Evolutionary conservation across 2,329 filamentous ascomycete genomes (phyloP), one percentile per base, ranked within the genome.

Genomic region (Purpureocillium lavendulum): DNA sequence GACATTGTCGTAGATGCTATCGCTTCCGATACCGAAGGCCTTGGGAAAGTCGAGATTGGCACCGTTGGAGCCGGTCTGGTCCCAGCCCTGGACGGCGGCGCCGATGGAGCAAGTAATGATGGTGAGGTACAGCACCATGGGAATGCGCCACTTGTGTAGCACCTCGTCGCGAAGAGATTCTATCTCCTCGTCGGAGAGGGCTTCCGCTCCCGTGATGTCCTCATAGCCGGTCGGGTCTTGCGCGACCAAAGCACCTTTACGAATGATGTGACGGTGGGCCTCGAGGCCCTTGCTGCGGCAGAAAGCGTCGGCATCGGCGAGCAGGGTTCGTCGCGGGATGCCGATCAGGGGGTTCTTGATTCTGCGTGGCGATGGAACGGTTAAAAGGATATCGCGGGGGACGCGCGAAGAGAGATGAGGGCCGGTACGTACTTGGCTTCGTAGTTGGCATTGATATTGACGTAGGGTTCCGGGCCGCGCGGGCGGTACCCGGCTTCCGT

Each of bases 191-290:
- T 80, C 69, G 40, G 69, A 62, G 2, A 89, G 69, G 10, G 75
- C 72, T 37, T 74, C 63, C 39, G 74, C 63, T 46, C 73, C 71
- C 4, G 58, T 61, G 31, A 87, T 69, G 28, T 70, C 64, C 41
- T 85, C 80, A 55, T 66, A 84, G 24, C 69, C 67, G 8, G 65
- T 63, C 0, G 83, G 83, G 48, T 82, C 77, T 56, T 86, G 82
- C 3, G 85, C 85, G 14, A 88, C 73, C 10, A 90, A 67, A 4
- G 84, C 86, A 28, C 83, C 85, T 50, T 81, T 82, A 38, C 73
- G 68, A 38, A 88, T 68, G 13, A 82, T 54, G 4, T 65, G 61
- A 3, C 77, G 60, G 47, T 82, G 70, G 39, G 82, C 73, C 2
- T 64, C 58, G 18, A 88, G 66, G 17, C 69, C 69, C 48, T 82